Evolutionary conservation across 352 stramenopile species (phyloP).

Genomic region (Lagenidium sp.): DNA sequence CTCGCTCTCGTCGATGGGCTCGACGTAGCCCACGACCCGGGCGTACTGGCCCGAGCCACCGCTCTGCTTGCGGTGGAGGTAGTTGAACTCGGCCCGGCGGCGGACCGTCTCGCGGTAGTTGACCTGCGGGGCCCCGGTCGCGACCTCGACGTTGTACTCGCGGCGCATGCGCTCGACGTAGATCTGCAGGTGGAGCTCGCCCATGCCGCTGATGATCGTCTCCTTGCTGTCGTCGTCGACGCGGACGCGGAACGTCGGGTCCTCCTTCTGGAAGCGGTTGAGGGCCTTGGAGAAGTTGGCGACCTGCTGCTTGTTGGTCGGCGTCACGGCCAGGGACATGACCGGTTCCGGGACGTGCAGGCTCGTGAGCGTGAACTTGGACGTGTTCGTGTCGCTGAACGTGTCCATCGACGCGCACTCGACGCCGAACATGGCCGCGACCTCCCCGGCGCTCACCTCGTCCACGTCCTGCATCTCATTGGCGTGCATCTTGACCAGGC

Average conservation of each 20-base stretch:
- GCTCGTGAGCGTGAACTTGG: conserved; percentile 92
- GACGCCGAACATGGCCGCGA: conserved; percentile 99
- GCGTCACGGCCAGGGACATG: conserved; percentile 97
- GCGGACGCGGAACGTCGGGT: conserved; percentile 96
- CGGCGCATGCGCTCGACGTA: conserved; percentile 99
- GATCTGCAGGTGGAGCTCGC: conserved; percentile 98
- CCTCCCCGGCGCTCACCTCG: conserved; percentile 91
- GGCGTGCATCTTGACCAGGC: conserved; percentile 99
- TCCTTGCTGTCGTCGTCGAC: conserved; percentile 97
- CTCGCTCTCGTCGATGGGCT: conserved; percentile 88
- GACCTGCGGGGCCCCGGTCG: conserved; percentile 91
- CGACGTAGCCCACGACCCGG: conserved; percentile 96
- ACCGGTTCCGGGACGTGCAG: conserved; percentile 99
- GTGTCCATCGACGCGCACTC: conserved; percentile 99
- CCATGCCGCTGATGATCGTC: conserved; percentile 99
- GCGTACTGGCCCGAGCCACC: conserved; percentile 96
- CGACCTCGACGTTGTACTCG: conserved; percentile 95
- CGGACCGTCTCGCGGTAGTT: conserved; percentile 99
- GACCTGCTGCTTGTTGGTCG: conserved; percentile 91
- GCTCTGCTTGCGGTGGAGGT: conserved; percentile 99
- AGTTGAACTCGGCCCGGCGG: conserved; percentile 94
- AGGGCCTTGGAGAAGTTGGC: conserved; percentile 95
- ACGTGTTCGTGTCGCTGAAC: conserved; percentile 86
- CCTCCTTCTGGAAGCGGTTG: conserved; percentile 97
- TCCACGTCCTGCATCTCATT: conserved; percentile 99